Evolutionary conservation across 1,284 basidiomycete genomes (phyloP), one percentile per base, ranked within the genome.

Genomic region (Ceratobasidium sp.): DNA sequence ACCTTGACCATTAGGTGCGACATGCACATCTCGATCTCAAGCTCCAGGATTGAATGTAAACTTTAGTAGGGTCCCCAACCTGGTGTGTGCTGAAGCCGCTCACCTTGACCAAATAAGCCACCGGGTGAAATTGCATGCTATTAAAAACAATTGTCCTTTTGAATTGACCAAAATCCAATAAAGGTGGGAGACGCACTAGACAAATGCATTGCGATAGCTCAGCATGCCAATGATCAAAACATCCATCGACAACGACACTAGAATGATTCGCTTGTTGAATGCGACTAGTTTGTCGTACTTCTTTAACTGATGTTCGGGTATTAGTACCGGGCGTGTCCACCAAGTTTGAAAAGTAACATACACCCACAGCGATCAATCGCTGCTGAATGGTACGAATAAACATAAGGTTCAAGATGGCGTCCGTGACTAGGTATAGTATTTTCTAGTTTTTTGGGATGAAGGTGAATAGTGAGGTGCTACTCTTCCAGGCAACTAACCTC

Each of bases 201-300:
- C 67, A 41, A 72, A 76, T 5, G 56, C 62, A 60, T 77, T 77
- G 1, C 59, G 62, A 6, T 73, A 53, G 47, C 29, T 47, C 75
- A 78, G 75, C 62, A 73, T 75, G n/a, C 62, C 73, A 27, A 78
- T 76, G 27, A 78, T 75, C 22, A 77, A 53, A 22, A 64, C 71
- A 33, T 78, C 76, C 60, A 75, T 73, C 1, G 69, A 33, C 1
- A 78, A 63, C 0, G 74, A 75, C 4, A 77, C 53, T 15, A 63
- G 1, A 54, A 78, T 76, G 41, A 78, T 74, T 17, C 57, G 47
- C 9, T 60, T 56, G 56, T 78, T 77, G 56, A 65, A 75, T 36
- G 11, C 8, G 2, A 78, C 63, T 17, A 78, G 75, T 19, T 75
- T 66, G 7, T 71, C 54, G 67, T 78, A 78, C 27, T 75, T 73